phyloP scores from a whole-genome alignment of 2,329 filamentous ascomycete species.

The Blastomyces emzantsi region DNA sequence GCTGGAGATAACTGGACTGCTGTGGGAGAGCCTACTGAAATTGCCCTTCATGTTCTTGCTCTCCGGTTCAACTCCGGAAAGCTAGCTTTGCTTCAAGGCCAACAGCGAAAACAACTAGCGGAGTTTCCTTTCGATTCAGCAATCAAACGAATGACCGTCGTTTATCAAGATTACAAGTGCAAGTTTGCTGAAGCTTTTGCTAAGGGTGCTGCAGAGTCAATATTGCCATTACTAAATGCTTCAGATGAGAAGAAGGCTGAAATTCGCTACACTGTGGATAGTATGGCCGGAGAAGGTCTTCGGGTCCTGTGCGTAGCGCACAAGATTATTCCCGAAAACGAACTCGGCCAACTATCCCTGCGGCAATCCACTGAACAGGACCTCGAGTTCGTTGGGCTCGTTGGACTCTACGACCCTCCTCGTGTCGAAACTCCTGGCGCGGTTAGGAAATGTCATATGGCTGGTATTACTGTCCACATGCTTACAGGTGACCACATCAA shows the following conservation, averaged over 20 bases:
- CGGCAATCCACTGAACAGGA: constrained; percentile 53
- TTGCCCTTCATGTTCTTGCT: constrained; percentile 60
- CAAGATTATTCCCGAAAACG: constrained; percentile 27
- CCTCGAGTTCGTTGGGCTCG: constrained; percentile 63
- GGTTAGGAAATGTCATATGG: constrained; percentile 56
- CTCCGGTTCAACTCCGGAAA: constrained; percentile 50
- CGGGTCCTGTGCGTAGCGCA: constrained; percentile 44
- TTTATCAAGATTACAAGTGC: constrained; percentile 36
- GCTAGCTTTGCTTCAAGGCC: constrained; percentile 38
- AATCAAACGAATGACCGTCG: constrained; percentile 61
- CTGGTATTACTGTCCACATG: constrained; percentile 68
- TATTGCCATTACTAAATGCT: constrained; percentile 51
- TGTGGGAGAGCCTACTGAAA: constrained; percentile 55
- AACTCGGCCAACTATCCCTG: constrained; percentile 40
- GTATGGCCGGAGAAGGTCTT: constrained; percentile 51
- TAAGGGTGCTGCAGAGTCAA: constrained; percentile 54
- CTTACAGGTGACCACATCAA: constrained; percentile 67
- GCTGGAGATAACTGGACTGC: constrained; percentile 45
- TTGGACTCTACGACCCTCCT: constrained; percentile 73
- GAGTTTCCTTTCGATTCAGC: constrained; percentile 61
- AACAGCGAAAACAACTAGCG: constrained; percentile 44
- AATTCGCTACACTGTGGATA: constrained; percentile 53
- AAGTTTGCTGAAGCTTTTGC: constrained; percentile 16
- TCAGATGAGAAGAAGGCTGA: constrained; percentile 44
- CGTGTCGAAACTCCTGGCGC: constrained; percentile 63